Conservation (phyloP, 805 yeast species). For the Kazachstania bromeliacearum region DNA sequence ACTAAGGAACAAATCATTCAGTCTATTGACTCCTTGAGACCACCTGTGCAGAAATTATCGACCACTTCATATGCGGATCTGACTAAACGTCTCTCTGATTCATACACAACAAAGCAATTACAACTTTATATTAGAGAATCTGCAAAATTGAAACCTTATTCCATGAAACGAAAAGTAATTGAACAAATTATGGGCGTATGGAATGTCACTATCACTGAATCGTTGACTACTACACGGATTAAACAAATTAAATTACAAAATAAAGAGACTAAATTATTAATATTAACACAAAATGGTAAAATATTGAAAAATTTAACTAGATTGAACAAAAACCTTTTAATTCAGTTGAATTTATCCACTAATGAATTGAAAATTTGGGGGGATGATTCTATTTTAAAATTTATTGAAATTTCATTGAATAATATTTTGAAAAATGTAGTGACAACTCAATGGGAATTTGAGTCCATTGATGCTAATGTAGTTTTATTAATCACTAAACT, state of each 20-base stretch:
- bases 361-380: constrained; percentile 7
- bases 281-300: constrained; percentile 28
- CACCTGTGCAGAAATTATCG: constrained; percentile 15
- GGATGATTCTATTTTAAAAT: constrained; percentile 18
- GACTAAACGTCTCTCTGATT: constrained; percentile 12
- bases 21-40: constrained; percentile 23
- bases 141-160: constrained; percentile 1
- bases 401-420: constrained; percentile 24
- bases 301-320: constrained; percentile 25
- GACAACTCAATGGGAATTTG: not conserved
- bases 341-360: constrained; percentile 7
- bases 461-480: not conserved
- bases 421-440: constrained; percentile 23
- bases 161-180: constrained; percentile 10
- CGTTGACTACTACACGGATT: not conserved
- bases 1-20: constrained; percentile 20
- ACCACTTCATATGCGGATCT: constrained; percentile 15
- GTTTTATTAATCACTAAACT: constrained; percentile 5
- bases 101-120: constrained; percentile 24
- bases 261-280: constrained; percentile 10
- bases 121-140: constrained; percentile 13
- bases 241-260: constrained; percentile 4
- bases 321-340: constrained; percentile 12
- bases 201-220: constrained; percentile 9
- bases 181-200: constrained; percentile 13